phyloP scores from a whole-genome alignment of 1,139 yeast species.

The Suhomyces coccinellae region DNA sequence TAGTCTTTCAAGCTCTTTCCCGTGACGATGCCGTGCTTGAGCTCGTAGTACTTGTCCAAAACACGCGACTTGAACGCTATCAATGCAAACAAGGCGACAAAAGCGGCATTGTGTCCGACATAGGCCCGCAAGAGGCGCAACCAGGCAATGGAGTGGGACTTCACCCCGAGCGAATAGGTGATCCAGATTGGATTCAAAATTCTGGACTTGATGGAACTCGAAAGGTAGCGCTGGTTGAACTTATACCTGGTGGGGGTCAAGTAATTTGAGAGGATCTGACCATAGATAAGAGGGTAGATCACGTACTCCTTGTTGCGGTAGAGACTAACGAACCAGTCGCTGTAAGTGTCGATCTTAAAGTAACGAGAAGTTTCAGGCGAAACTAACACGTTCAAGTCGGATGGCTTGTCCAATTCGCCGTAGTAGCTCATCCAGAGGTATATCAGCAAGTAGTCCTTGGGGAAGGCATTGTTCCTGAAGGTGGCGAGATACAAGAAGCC shows the following conservation, averaged over 20 bases:
- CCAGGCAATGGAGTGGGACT: constrained; percentile 32
- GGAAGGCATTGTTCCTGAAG: constrained; percentile 28
- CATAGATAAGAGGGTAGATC: constrained; percentile 39
- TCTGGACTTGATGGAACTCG: constrained; percentile 32
- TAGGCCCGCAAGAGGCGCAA: constrained; percentile 29
- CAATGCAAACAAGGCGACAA: constrained; percentile 20
- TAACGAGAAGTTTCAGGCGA: constrained; percentile 30
- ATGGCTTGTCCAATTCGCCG: constrained; percentile 38
- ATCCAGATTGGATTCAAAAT: constrained; percentile 48
- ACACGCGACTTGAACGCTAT: constrained; percentile 27
- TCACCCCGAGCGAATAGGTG: constrained; percentile 35
- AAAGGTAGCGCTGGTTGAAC: constrained; percentile 40
- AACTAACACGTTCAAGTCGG: constrained; percentile 30
- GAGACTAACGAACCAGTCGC: constrained; percentile 19
- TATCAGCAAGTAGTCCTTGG: constrained; percentile 43
- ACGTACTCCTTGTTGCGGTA: constrained; percentile 36
- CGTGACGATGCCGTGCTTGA: constrained; percentile 22
- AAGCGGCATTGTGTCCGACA: constrained; percentile 26
- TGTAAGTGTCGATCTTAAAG: constrained; percentile 29
- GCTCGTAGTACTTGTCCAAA: constrained; percentile 31
- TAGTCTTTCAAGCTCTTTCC: constrained; percentile 13
- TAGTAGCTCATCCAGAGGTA: constrained; percentile 37
- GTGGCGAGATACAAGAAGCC: constrained; percentile 35
- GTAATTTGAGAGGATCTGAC: constrained; percentile 44
- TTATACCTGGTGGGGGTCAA: constrained; percentile 42